Evolutionary conservation across 441 rosid genomes (phyloP).

Genomic region (Pelargonium hybrid): DNA sequence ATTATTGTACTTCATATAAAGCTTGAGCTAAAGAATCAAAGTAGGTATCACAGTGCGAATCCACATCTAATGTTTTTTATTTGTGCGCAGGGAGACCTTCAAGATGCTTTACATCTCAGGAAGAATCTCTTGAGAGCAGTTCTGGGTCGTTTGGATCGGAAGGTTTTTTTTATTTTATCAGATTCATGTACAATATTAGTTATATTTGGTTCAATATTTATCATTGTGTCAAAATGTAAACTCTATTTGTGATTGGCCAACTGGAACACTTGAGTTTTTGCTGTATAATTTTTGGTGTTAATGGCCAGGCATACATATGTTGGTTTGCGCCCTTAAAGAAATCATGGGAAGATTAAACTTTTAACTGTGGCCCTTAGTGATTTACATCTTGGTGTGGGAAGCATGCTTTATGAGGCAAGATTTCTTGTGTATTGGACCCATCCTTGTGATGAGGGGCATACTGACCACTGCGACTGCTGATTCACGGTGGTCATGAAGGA

Average conservation of each 20-base stretch:
- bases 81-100: conserved; percentile 61
- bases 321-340: neutral
- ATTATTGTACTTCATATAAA: neutral
- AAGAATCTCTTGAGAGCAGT: conserved; percentile 61
- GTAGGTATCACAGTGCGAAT: neutral
- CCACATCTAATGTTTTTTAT: conserved; percentile 10
- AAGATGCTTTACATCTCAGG: conserved; percentile 69
- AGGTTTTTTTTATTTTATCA: conserved; percentile 38
- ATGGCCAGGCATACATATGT: neutral
- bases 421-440: neutral
- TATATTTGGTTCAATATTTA: neutral
- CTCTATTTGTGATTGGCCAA: neutral
- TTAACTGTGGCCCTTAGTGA: neutral
- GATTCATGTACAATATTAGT: conserved; percentile 8
- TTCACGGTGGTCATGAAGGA: neutral
- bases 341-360: neutral
- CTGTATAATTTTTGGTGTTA: neutral
- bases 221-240: neutral
- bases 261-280: neutral
- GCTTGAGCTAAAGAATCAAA: conserved; percentile 3
- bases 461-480: neutral
- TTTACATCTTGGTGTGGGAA: neutral
- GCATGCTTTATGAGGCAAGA: neutral
- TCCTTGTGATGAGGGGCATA: neutral
- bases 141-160: conserved; percentile 46